A percentile compares a stretch with the other conserved stretches of the same genome.
Evolutionary conservation across 225 moss, liverwort and hornwort species (phyloP).

Genomic region (Sphagnum contortum): DNA sequence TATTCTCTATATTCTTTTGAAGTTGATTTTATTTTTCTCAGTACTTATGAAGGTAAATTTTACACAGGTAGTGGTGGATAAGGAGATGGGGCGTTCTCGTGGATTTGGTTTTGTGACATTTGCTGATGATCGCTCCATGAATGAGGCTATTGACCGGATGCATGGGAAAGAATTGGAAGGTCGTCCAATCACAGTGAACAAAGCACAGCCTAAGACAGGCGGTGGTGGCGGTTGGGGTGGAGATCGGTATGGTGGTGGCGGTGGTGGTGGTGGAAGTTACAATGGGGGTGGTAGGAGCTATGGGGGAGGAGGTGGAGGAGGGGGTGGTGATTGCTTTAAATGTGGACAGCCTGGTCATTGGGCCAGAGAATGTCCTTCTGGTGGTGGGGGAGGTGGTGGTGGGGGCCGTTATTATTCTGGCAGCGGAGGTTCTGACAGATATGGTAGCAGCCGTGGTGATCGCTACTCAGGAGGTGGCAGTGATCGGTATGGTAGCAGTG

Average conservation of each 20-base stretch:
- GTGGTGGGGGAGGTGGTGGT: slow-evolving; percentile 51
- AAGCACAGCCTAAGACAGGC: slow-evolving; percentile 90
- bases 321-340: slow-evolving; percentile 82
- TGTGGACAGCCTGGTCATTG: slow-evolving; percentile 99
- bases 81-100: slow-evolving; percentile 94
- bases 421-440: slow-evolving; percentile 41
- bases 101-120: slow-evolving; percentile 98
- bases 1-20: too few relatives aligned
- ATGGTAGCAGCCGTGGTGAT: slow-evolving; percentile 60
- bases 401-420: slow-evolving; percentile 57
- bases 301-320: slow-evolving; percentile 37
- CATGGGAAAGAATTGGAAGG: slow-evolving; percentile 93
- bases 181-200: slow-evolving; percentile 95
- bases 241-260: slow-evolving; percentile 69
- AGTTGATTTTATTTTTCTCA: too few relatives aligned
- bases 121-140: slow-evolving; percentile 95
- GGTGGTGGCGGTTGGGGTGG: slow-evolving; percentile 60
- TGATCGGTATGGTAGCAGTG: slow-evolving; percentile 11
- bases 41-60: too few relatives aligned
- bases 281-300: too few relatives aligned
- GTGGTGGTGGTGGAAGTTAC: slow-evolving; percentile 27
- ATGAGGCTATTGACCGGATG: slow-evolving; percentile 93
- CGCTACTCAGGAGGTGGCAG: slow-evolving; percentile 20
- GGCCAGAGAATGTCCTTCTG: slow-evolving; percentile 93
- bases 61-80: slow-evolving; percentile 86